These are phyloP conservation scores for Lepidium didymum DNA, from an alignment of 345 rosid species.

Conservation along the genomic window DNA sequence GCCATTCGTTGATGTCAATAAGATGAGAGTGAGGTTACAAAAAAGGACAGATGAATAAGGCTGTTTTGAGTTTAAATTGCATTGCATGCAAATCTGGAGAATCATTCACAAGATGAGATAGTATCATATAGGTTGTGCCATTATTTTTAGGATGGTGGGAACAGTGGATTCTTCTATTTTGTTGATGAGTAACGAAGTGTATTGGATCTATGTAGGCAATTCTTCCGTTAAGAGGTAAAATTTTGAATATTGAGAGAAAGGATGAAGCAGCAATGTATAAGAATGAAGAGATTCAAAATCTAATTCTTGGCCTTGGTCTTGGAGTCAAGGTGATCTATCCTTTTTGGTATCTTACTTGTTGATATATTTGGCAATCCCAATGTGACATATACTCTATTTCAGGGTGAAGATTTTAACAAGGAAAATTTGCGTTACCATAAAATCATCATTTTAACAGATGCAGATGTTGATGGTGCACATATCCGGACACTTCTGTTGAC, in stretches of 20 bases:
- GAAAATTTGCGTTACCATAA: conserved; percentile 87
- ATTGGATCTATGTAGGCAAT: conserved; percentile 58
- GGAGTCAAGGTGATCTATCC: conserved; percentile 71
- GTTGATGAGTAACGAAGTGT: background rate
- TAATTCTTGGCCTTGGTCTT: conserved; percentile 90
- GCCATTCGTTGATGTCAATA: background rate
- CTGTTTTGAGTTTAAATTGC: background rate
- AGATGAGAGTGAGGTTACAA: background rate
- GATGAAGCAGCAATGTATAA: conserved; percentile 99
- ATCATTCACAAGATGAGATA: background rate
- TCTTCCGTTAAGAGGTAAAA: conserved; percentile 97
- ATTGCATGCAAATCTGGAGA: background rate
- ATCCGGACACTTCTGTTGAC: conserved; percentile 89
- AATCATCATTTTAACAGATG: conserved; percentile 95
- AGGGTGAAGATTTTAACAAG: conserved; percentile 92
- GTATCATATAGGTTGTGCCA: background rate
- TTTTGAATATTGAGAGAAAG: conserved; percentile 85
- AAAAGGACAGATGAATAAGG: background rate
- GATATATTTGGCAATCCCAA: background rate
- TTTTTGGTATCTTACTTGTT: background rate
- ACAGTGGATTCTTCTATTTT: background rate
- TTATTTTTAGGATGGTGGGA: background rate
- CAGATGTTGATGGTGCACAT: conserved; percentile 99
- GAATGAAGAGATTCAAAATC: conserved; percentile 95
- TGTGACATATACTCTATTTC: conserved; percentile 4